phyloP scores from a whole-genome alignment of 2,329 filamentous ascomycete genomes.

The Raffaelea arxii region DNA sequence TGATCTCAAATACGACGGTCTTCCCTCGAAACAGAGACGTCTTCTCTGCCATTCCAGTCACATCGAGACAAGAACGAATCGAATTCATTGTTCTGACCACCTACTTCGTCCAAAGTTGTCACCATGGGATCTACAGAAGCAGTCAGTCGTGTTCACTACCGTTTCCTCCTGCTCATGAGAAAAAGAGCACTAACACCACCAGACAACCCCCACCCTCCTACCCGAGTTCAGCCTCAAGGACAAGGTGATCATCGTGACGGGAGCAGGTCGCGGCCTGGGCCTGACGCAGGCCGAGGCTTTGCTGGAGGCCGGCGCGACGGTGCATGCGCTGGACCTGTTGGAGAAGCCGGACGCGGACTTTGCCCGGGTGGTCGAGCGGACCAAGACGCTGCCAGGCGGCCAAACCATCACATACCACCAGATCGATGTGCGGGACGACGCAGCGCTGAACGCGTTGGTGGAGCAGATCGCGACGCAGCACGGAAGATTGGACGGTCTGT shows the following conservation, averaged over 20 bases:
- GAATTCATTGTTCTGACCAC: no score
- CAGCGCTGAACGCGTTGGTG: conserved; percentile 56
- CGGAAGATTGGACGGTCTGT: conserved; percentile 67
- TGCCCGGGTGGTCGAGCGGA: conserved; percentile 51
- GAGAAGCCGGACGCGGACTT: conserved; percentile 49
- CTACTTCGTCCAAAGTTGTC: no score
- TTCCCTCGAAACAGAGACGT: no score
- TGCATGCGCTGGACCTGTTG: conserved; percentile 58
- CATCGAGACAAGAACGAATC: no score
- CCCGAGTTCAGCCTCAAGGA: conserved; percentile 68
- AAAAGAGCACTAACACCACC: neutral
- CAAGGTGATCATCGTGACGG: conserved; percentile 68
- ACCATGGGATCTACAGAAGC: no score
- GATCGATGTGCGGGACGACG: conserved; percentile 69
- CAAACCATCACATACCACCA: conserved; percentile 64
- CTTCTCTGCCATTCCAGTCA: no score
- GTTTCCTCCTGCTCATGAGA: no score
- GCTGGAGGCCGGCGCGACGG: conserved; percentile 69
- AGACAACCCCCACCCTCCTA: conserved; percentile 22
- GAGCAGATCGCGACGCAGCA: conserved; percentile 58
- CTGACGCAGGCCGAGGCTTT: conserved; percentile 70
- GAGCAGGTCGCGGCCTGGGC: conserved; percentile 67
- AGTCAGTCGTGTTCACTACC: no score
- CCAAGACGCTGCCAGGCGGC: conserved; percentile 52
- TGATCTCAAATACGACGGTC: no score